These are phyloP conservation scores for Puya raimondii DNA, from an alignment of 176 grass and related monocot genomes.

Conservation along the genomic window DNA sequence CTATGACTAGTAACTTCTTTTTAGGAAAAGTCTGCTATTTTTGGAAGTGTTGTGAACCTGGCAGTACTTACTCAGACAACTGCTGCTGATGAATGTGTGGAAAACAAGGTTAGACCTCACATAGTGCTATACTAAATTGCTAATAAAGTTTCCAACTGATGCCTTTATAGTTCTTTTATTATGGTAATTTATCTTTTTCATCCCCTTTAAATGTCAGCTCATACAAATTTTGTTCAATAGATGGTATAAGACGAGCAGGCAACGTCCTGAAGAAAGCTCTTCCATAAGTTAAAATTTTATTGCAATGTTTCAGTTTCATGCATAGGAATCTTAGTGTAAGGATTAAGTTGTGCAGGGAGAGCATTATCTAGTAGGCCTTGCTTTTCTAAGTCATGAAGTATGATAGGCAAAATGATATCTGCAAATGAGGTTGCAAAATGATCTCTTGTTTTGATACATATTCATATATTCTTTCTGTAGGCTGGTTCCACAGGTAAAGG, in stretches of 20 bases:
- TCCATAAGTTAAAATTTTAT: background rate
- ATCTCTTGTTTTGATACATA: too few relatives aligned
- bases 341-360: too few relatives aligned
- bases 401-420: too few relatives aligned
- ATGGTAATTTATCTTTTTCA: background rate
- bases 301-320: slow-evolving; percentile 14
- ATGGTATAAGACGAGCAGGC: too few relatives aligned
- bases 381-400: too few relatives aligned
- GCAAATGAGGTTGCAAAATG: too few relatives aligned
- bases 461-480: too few relatives aligned
- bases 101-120: slow-evolving; percentile 46
- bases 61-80: slow-evolving; percentile 24
- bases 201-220: background rate
- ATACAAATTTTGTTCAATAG: too few relatives aligned
- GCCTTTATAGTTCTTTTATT: background rate
- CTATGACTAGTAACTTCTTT: slow-evolving; percentile 5
- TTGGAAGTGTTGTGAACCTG: slow-evolving; percentile 52
- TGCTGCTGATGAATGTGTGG: slow-evolving; percentile 28
- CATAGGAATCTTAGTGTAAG: too few relatives aligned
- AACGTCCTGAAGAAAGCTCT: too few relatives aligned
- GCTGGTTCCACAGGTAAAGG: too few relatives aligned
- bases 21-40: slow-evolving; percentile 48
- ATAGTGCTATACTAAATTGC: slow-evolving; percentile 11
- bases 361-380: too few relatives aligned
- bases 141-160: background rate